Evolutionary conservation across 2,329 filamentous ascomycete genomes (phyloP), one percentile per base, ranked within the genome.

Genomic region (Cercospora sp.): DNA sequence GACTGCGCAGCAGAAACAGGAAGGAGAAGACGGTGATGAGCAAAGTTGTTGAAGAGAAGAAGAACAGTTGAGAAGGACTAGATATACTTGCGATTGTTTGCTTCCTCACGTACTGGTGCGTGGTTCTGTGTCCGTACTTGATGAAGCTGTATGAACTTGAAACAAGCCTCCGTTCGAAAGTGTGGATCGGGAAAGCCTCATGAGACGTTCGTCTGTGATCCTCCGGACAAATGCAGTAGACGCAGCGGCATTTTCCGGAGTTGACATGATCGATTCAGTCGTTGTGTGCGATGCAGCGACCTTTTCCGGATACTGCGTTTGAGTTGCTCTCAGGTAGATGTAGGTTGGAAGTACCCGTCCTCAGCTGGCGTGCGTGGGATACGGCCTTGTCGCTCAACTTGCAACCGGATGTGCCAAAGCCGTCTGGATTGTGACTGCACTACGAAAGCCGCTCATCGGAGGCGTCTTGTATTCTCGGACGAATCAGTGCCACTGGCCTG

Each of bases 111-210:
- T 18, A 48, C 31, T 42, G 16, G 31, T 23, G 23, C 26, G 40
- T 31, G 36, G 12, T 62, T n/a, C 40, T 31, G 31, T 59, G 55
- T 59, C 31, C 28, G 55, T 59, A 59, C 55, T 59, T 59, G 55
- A 59, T 23, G 55, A 59, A 59, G 55, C 55, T 31, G 55, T 36
- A 57, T 18, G 61, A 55, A 31, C 30, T 16, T 64, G 61, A 64
- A 64, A 64, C 61, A 57, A 57, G 61, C 61, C 51, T 64, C 20
- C 36, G 61, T 40, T 31, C 61, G 48, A 51, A 64, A 40, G 48
- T 48, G 61, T 55, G 45, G 48, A 55, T 48, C 26, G 23, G 12
- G 20, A 51, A 51, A 42, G 42, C 23, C 28, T 33, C n/a, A 64
- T 57, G 48, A 40, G 48, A 64, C 61, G 3, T 16, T 23, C 31